Evolutionary conservation across 306 rosid genomes (phyloP).

Genomic region (Dryas octopetala): DNA sequence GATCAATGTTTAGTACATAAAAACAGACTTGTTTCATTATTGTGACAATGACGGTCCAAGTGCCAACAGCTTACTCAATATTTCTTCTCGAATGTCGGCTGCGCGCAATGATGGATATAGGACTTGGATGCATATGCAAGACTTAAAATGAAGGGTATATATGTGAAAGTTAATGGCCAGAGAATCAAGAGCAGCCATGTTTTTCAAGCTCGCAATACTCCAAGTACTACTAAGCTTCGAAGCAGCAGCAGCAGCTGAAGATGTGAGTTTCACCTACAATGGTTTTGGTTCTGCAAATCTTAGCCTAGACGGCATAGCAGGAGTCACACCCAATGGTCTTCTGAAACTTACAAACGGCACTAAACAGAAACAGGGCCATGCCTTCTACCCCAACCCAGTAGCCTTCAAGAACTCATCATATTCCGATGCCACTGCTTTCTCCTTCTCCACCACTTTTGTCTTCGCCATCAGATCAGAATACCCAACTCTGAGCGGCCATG

Average conservation of each 20-base stretch:
- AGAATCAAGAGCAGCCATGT: constrained; percentile 26
- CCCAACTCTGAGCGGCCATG: constrained; percentile 50
- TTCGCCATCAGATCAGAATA: constrained; percentile 49
- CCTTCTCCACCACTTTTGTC: constrained; percentile 63
- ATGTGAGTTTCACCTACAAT: constrained; percentile 37
- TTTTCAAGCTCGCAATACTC: constrained; percentile 15
- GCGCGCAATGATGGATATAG: no score
- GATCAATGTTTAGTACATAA: no score
- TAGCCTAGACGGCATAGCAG: constrained; percentile 50
- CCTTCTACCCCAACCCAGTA: constrained; percentile 47
- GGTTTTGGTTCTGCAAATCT: constrained; percentile 44
- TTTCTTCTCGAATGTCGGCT: no score
- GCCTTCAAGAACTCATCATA: constrained; percentile 35
- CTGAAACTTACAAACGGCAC: constrained; percentile 53
- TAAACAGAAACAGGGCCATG: constrained; percentile 50
- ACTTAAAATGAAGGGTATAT: no score
- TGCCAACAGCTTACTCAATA: no score
- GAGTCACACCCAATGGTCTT: constrained; percentile 40
- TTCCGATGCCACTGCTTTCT: constrained; percentile 20
- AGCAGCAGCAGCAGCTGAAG: constrained; percentile 29
- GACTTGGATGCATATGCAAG: no score
- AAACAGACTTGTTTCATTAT: no score
- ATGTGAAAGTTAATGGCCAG: neutral
- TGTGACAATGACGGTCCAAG: no score
- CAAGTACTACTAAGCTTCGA: constrained; percentile 23